These are phyloP conservation scores for Starmerella kuoi DNA, from an alignment of 805 yeast genomes.

Conservation along the genomic window DNA sequence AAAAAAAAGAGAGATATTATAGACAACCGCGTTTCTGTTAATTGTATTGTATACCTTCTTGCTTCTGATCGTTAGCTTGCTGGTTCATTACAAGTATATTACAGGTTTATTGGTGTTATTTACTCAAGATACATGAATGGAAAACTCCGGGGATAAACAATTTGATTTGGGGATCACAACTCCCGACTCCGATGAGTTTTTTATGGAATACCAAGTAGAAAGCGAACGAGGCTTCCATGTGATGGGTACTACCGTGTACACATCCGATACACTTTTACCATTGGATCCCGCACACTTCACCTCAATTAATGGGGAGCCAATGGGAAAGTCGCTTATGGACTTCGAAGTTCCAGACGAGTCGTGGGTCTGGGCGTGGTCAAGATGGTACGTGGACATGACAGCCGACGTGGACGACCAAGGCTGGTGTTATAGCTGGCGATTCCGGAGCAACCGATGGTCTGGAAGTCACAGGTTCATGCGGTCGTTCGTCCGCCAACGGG, in stretches of 20 bases:
- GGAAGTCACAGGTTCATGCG: conserved; percentile 44
- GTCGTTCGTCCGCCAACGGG: conserved; percentile 51
- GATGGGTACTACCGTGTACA: conserved; percentile 31
- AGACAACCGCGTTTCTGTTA: too few species aligned
- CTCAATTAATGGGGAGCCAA: conserved; percentile 23
- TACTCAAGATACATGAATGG: too few species aligned
- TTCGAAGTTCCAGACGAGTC: conserved; percentile 41
- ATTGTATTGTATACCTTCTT: too few species aligned
- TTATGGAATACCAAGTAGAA: conserved; percentile 28
- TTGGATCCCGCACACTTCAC: conserved; percentile 32
- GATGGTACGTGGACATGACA: conserved; percentile 63
- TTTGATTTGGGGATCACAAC: too few species aligned
- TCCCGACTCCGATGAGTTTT: too few species aligned
- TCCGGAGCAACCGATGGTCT: conserved; percentile 45
- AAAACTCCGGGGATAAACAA: too few species aligned
- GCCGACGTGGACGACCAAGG: conserved; percentile 71
- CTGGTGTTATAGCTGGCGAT: conserved; percentile 56
- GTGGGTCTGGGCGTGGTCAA: conserved; percentile 59
- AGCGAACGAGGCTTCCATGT: conserved; percentile 33
- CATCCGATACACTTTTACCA: conserved; percentile 29
- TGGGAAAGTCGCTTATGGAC: conserved; percentile 21
- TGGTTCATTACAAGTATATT: too few species aligned
- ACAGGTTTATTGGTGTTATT: too few species aligned
- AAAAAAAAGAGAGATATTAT: too few species aligned
- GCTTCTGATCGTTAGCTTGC: too few species aligned